Evolutionary conservation across 2,329 filamentous ascomycete genomes (phyloP).

Genomic region (Ophiocordyceps robertsii): DNA sequence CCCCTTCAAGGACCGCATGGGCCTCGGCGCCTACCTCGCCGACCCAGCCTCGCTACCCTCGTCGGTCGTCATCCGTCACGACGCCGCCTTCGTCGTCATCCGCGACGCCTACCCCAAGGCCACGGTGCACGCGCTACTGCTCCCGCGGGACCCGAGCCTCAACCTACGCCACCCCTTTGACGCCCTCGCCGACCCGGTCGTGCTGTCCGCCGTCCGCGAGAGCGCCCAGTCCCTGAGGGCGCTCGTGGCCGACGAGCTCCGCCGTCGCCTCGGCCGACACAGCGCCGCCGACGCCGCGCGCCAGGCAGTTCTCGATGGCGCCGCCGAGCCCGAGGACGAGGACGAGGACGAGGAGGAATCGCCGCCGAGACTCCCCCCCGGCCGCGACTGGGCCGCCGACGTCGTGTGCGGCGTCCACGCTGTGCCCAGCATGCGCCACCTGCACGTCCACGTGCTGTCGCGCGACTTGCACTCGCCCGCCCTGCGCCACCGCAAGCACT

Average conservation of each 20-base stretch:
- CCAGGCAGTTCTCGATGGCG: slow-evolving; percentile 51
- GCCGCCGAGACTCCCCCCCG: slow-evolving; percentile 57
- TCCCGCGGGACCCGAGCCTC: slow-evolving; percentile 55
- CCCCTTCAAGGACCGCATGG: slow-evolving; percentile 41
- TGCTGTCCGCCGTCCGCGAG: slow-evolving; percentile 48
- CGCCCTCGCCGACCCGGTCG: slow-evolving; percentile 56
- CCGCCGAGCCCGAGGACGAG: slow-evolving; percentile 25
- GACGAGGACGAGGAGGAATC: too few relatives aligned
- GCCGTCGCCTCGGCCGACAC: slow-evolving; percentile 48
- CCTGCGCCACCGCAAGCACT: slow-evolving; percentile 74
- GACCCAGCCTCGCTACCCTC: slow-evolving; percentile 48
- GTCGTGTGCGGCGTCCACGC: slow-evolving; percentile 73
- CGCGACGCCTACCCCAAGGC: slow-evolving; percentile 80
- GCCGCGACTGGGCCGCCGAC: slow-evolving; percentile 66
- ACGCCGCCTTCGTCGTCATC: slow-evolving; percentile 59
- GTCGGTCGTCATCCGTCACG: slow-evolving; percentile 51
- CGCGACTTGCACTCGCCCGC: slow-evolving; percentile 61
- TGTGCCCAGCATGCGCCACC: slow-evolving; percentile 78
- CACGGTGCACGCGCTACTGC: slow-evolving; percentile 72
- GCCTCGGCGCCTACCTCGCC: slow-evolving; percentile 52
- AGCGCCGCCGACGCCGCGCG: slow-evolving; percentile 52
- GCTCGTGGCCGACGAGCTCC: slow-evolving; percentile 63
- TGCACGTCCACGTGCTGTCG: slow-evolving; percentile 82
- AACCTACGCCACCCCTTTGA: slow-evolving; percentile 60
- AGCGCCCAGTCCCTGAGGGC: slow-evolving; percentile 48